Percentiles rank a stretch among this genome's conserved stretches.
Conservation (phyloP, 192 early-diverging fungal species). For the Backusella sp. region DNA sequence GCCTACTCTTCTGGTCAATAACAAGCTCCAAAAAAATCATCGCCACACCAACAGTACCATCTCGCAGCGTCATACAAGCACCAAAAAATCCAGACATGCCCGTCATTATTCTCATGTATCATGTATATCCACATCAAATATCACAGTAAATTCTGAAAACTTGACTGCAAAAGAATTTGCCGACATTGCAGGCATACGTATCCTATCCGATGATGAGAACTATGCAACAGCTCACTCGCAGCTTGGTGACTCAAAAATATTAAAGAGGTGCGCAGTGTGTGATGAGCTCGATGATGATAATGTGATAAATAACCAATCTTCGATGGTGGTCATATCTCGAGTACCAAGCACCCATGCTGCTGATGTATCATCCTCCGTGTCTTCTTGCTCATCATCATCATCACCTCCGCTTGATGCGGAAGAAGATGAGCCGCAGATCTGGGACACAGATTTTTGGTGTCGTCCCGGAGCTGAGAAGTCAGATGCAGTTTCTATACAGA, state of each 20-base stretch:
- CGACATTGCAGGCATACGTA: conserved; percentile 32
- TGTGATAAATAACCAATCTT: not conserved
- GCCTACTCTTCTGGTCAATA: not conserved
- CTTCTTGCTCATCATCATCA: not conserved
- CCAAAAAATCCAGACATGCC: conserved; percentile 10
- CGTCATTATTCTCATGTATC: conserved; percentile 33
- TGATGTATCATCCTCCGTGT: not conserved
- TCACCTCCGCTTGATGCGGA: not conserved
- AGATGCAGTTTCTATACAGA: not conserved
- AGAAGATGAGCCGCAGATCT: not conserved
- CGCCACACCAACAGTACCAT: conserved; percentile 20
- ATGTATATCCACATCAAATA: conserved; percentile 27
- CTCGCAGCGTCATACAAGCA: not conserved
- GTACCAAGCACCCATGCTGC: not conserved
- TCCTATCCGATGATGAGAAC: conserved; percentile 22
- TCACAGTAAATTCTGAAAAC: conserved; percentile 37
- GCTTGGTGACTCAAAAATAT: not conserved
- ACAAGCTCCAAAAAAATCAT: not conserved
- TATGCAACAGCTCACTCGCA: not conserved
- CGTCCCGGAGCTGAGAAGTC: not conserved
- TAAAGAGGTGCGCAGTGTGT: not conserved
- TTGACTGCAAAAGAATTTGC: conserved; percentile 39
- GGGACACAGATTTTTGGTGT: not conserved
- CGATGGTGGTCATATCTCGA: not conserved
- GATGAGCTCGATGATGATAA: not conserved